These are phyloP conservation scores for Penicillium sp. DNA, from an alignment of 2,329 filamentous ascomycete genomes.

Conservation along the genomic window DNA sequence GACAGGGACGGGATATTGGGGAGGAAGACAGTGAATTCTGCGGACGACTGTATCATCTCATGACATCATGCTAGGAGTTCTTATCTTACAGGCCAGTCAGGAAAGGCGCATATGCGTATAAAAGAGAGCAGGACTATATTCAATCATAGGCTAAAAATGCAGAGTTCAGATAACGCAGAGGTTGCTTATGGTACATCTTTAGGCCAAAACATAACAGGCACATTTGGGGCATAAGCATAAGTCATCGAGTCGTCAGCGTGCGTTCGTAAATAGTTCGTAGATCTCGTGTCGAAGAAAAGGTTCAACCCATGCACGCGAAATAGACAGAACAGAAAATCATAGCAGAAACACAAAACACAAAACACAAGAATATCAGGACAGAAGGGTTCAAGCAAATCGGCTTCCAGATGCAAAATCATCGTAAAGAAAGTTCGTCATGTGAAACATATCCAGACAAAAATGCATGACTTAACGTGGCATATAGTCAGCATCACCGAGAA, in stretches of 20 bases:
- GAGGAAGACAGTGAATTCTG: slow-evolving; percentile 6
- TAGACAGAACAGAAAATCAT: not conserved
- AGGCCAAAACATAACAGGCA: slow-evolving; percentile 16
- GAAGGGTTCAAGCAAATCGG: slow-evolving; percentile 7
- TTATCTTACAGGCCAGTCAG: too few species aligned
- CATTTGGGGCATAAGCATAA: slow-evolving; percentile 20
- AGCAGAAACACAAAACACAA: slow-evolving; percentile 8
- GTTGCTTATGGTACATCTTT: slow-evolving; percentile 25
- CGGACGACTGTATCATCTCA: not conserved
- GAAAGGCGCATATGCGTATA: not conserved
- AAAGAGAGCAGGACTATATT: slow-evolving; percentile 4
- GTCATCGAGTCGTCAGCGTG: slow-evolving; percentile 24
- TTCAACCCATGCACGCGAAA: slow-evolving; percentile 8
- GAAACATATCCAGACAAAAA: slow-evolving; percentile 20
- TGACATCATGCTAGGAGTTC: not conserved
- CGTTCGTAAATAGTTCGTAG: slow-evolving; percentile 23
- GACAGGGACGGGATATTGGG: slow-evolving; percentile 17
- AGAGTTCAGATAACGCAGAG: slow-evolving; percentile 7
- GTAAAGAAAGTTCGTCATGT: slow-evolving; percentile 16
- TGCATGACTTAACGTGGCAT: slow-evolving; percentile 7
- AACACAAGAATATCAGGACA: slow-evolving; percentile 10
- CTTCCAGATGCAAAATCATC: slow-evolving; percentile 19
- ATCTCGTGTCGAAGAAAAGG: slow-evolving; percentile 16
- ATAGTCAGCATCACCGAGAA: slow-evolving; percentile 13
- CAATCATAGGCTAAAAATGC: slow-evolving; percentile 8